Percentiles rank a stretch among this genome's conserved stretches.
phyloP scores from a whole-genome alignment of 2,329 filamentous ascomycete species.

The Apiospora saccharicola region DNA sequence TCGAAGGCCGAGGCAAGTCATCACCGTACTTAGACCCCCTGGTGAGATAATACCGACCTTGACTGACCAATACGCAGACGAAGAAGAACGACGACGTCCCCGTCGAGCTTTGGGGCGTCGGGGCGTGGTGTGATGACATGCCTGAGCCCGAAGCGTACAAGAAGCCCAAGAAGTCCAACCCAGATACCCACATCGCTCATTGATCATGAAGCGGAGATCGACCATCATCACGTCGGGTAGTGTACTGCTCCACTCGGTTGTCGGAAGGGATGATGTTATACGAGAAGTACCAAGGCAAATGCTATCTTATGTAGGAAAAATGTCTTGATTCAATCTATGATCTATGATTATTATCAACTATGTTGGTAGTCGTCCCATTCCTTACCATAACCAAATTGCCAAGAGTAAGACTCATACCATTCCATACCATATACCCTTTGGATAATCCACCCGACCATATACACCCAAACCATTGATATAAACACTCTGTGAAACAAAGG shows the following conservation, averaged over 20 bases:
- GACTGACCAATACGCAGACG: neutral
- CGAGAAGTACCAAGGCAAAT: neutral
- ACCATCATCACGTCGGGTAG: no score
- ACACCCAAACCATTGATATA: neutral
- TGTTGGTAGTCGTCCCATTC: neutral
- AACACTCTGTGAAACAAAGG: constrained; percentile 12
- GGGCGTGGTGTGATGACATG: neutral
- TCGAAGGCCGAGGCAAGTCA: neutral
- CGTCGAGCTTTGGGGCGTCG: neutral
- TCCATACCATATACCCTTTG: neutral
- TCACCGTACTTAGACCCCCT: neutral
- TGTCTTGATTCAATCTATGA: neutral
- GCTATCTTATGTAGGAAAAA: neutral
- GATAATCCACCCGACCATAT: neutral
- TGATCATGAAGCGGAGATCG: neutral
- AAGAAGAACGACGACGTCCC: neutral
- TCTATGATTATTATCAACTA: neutral
- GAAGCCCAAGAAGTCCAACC: neutral
- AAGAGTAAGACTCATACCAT: neutral
- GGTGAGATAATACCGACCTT: neutral
- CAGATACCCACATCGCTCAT: neutral
- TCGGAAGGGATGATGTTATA: neutral
- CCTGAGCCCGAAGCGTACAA: neutral
- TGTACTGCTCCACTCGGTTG: neutral
- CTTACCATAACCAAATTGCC: neutral